Evolutionary conservation across 2,329 filamentous ascomycete genomes (phyloP), one percentile per base, ranked within the genome.

Genomic region (Colletotrichum horii): DNA sequence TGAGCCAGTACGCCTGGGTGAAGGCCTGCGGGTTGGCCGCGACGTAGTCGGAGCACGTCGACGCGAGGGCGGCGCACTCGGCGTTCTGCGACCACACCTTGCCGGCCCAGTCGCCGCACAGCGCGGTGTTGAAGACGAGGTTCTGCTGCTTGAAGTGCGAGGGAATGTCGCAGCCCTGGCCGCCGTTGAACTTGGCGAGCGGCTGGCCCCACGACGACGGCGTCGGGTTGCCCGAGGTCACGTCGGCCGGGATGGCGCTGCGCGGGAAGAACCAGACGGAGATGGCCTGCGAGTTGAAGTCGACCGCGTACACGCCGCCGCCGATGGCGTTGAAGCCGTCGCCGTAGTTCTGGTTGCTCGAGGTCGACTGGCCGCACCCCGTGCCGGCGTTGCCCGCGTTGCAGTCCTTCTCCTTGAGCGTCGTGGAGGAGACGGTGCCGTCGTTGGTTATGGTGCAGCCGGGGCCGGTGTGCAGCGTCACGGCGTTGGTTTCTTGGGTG

Each of bases 41-140:
- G 26, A 98, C 96, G 82, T 92, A 98, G 28, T 91, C 90, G 32
- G 92, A 82, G 87, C 96, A 98, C 1, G 92, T 93, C 52, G 84
- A 77, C 0, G 91, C 94, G 78, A 91, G 87, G 55, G 89, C 84
- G 2, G 88, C 85, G 83, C 94, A 96, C 58, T 89, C 88, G 6
- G 84, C 77, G 75, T 92, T 88, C 36, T 83, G 80, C 65, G 81
- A 80, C 93, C 94, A 98, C 38, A 93, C 91, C 56, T 86, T 82
- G 28, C 95, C 95, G 9, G 96, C 96, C 96, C 96, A 98, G 81
- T 94, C 91, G 24, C 96, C 96, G 84, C 96, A 98, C 83, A 98
- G 95, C 8, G 94, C 94, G 1, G 93, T 97, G 85, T 96, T 92
- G 83, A 97, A 93, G 77, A 96, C 91, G 77, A 98, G 92, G 79